These are phyloP conservation scores for Hypseocharis bilobata DNA, from an alignment of 441 rosid genomes.

Conservation along the genomic window DNA sequence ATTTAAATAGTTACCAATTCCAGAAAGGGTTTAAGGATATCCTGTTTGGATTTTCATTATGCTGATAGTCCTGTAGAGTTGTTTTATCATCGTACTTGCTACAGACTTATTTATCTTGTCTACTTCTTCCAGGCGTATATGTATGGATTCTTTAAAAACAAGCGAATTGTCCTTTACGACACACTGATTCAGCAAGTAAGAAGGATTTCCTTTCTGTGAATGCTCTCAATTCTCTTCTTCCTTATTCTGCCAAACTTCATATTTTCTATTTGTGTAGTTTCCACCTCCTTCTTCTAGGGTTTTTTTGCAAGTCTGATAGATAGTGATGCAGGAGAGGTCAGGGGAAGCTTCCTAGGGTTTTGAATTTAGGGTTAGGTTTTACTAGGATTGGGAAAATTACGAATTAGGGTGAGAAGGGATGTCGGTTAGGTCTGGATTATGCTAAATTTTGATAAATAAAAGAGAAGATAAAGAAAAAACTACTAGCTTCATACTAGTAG, in stretches of 20 bases:
- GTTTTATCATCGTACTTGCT: not conserved
- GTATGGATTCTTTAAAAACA: constrained; percentile 98
- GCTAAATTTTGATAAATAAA: no score
- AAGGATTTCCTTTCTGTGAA: constrained; percentile 12
- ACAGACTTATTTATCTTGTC: constrained; percentile 18
- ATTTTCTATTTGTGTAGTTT: constrained; percentile 5
- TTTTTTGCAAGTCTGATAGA: no score
- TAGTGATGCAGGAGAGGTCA: no score
- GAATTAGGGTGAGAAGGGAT: no score
- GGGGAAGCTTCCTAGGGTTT: no score
- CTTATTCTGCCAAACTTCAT: not conserved
- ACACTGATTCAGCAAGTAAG: constrained; percentile 94
- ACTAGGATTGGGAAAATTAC: no score
- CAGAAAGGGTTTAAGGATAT: not conserved
- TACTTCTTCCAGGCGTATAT: constrained; percentile 67
- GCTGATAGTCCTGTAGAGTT: not conserved
- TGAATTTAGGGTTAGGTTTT: no score
- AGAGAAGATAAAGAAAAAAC: no score
- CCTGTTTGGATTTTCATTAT: not conserved
- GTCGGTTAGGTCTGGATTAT: no score
- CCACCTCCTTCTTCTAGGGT: not conserved
- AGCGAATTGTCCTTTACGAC: constrained; percentile 91
- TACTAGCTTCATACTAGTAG: no score
- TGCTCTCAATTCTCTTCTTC: not conserved
- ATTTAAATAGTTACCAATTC: not conserved